Evolutionary conservation across 106 monocot genomes (phyloP).

Genomic region (Agapanthus africanus): DNA sequence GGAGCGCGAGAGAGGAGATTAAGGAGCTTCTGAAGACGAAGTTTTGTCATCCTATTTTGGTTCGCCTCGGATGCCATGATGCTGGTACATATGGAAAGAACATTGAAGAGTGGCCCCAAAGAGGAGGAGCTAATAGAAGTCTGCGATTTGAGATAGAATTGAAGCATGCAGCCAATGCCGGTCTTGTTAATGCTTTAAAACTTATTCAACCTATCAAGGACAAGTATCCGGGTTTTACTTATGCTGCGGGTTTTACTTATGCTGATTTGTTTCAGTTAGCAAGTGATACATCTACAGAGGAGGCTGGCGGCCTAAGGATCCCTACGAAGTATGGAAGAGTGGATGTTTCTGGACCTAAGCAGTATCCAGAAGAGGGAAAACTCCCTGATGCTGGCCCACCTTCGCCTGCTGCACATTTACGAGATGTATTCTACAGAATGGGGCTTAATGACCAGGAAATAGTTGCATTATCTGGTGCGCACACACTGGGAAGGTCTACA

Average conservation of each 20-base stretch:
- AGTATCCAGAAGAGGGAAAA: constrained; percentile 56
- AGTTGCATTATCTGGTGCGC: constrained; percentile 92
- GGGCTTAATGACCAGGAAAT: constrained; percentile 93
- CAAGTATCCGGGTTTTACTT: constrained; percentile 76
- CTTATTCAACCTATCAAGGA: constrained; percentile 89
- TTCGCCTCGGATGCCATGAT: constrained; percentile 97
- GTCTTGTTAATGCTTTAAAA: constrained; percentile 87
- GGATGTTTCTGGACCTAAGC: constrained; percentile 47
- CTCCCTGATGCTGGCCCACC: constrained; percentile 90
- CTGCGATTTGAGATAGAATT: constrained; percentile 77
- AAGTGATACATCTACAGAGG: constrained; percentile 92
- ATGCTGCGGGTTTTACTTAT: too few species aligned
- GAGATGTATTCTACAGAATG: constrained; percentile 95
- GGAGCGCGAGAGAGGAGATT: too few species aligned
- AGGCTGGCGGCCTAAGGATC: constrained; percentile 67
- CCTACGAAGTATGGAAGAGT: constrained; percentile 71
- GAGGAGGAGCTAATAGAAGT: constrained; percentile 96
- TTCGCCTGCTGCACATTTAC: constrained; percentile 76
- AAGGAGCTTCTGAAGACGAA: too few species aligned
- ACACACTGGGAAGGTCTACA: constrained; percentile 92
- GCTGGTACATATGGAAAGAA: constrained; percentile 93
- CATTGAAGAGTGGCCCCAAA: constrained; percentile 76
- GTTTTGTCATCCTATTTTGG: too few species aligned
- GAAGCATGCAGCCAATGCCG: constrained; percentile 93
- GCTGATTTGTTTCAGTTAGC: constrained; percentile 96